These are phyloP conservation scores for Fusarium guadeloupense DNA, from an alignment of 2,329 filamentous ascomycete genomes.

Conservation along the genomic window DNA sequence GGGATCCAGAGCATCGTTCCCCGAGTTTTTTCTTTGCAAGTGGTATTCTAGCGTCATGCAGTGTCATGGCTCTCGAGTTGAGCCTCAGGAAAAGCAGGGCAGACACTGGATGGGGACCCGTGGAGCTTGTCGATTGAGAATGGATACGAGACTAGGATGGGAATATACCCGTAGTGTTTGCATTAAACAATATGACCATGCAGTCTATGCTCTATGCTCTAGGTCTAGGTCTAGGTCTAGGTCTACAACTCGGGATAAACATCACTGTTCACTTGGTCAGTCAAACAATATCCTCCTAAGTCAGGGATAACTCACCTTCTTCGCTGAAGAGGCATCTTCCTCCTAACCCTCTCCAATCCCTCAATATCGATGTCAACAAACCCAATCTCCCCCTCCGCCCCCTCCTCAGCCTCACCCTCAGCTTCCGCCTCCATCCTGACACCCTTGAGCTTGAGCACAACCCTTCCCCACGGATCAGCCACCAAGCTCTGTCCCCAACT, in stretches of 20 bases:
- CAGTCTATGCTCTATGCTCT: not conserved
- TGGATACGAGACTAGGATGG: not conserved
- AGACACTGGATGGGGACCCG: not conserved
- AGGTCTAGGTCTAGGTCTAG: not conserved
- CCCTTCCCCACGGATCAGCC: conserved; percentile 85
- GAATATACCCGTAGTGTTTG: not conserved
- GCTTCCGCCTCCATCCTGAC: conserved; percentile 48
- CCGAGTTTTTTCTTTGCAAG: no score
- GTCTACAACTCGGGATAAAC: conserved; percentile 39
- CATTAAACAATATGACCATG: not conserved
- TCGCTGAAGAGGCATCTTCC: conserved; percentile 61
- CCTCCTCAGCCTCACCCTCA: conserved; percentile 46
- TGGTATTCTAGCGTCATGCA: not conserved
- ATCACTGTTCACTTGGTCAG: conserved; percentile 29
- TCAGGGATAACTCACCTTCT: conserved; percentile 57
- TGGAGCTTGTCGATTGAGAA: no score
- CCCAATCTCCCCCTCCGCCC: conserved; percentile 57
- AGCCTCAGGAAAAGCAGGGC: conserved; percentile 18
- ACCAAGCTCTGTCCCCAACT: conserved; percentile 91
- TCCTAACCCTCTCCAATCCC: conserved; percentile 58
- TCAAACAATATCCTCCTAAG: not conserved
- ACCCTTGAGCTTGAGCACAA: conserved; percentile 72
- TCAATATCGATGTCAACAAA: conserved; percentile 64
- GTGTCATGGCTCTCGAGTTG: not conserved
- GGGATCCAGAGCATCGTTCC: conserved; percentile 9